Conservation (phyloP, 2,329 filamentous ascomycete genomes). For the Nemania bipapillata region DNA sequence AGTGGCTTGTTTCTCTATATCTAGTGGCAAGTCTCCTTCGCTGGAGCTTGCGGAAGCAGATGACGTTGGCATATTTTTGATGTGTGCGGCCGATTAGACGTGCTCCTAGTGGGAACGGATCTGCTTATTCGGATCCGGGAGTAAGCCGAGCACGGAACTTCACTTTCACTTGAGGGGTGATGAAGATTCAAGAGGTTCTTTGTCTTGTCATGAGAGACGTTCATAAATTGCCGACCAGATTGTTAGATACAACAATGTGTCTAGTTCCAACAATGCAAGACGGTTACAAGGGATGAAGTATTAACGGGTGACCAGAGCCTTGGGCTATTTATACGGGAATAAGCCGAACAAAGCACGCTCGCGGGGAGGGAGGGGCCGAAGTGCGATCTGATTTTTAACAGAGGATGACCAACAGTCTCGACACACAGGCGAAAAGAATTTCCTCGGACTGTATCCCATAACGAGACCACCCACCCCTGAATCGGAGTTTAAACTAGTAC, state of each 20-base stretch:
- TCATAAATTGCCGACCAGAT: constrained; percentile 23
- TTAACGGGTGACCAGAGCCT: background rate
- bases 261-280: background rate
- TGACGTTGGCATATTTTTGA: constrained; percentile 38
- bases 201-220: constrained; percentile 12
- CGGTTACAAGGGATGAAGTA: background rate
- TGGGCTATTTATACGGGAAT: background rate
- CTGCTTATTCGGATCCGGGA: background rate
- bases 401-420: constrained; percentile 11
- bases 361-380: constrained; percentile 11
- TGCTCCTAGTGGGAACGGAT: background rate
- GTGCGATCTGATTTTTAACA: constrained; percentile 6
- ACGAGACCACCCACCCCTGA: constrained; percentile 10
- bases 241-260: constrained; percentile 18
- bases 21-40: constrained; percentile 42
- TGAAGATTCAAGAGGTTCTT: constrained; percentile 1
- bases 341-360: background rate
- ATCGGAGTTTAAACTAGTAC: constrained; percentile 32
- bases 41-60: constrained; percentile 41
- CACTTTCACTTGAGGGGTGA: constrained; percentile 27
- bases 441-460: constrained; percentile 11
- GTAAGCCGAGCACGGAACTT: constrained; percentile 6
- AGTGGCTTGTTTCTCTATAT: constrained; percentile 44
- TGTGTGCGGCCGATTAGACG: background rate
- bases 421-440: constrained; percentile 26